Evolutionary conservation across 2,329 filamentous ascomycete genomes (phyloP).

Genomic region (Apiospora kogelbergensis): DNA sequence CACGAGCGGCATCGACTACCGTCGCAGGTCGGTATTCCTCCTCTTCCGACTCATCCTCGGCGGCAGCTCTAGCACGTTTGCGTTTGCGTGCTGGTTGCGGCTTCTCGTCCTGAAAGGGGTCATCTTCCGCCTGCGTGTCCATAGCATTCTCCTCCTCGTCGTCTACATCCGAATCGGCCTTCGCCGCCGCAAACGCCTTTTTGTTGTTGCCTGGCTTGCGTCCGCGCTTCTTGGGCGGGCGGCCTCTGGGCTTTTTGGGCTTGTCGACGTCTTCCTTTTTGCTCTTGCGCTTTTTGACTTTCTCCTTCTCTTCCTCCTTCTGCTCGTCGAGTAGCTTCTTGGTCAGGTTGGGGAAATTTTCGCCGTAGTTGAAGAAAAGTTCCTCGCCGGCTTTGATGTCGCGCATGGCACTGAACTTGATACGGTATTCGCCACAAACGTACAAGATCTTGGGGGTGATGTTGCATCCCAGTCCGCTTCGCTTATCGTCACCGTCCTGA

Average conservation of each 20-base stretch:
- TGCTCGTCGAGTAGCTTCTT: slow-evolving; percentile 50
- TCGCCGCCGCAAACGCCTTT: slow-evolving; percentile 26
- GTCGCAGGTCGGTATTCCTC: slow-evolving; percentile 27
- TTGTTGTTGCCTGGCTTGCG: slow-evolving; percentile 27
- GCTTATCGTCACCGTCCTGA: slow-evolving; percentile 50
- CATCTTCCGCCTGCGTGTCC: slow-evolving; percentile 19
- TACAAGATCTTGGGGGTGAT: slow-evolving; percentile 65
- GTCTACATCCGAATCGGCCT: slow-evolving; percentile 26
- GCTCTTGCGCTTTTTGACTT: slow-evolving; percentile 15
- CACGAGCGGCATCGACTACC: slow-evolving; percentile 18
- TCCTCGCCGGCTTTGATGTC: slow-evolving; percentile 73
- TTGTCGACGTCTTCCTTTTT: slow-evolving; percentile 22
- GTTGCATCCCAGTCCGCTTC: slow-evolving; percentile 54
- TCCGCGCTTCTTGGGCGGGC: slow-evolving; percentile 27
- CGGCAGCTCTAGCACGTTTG: slow-evolving; percentile 21
- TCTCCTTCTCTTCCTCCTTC: slow-evolving; percentile 32
- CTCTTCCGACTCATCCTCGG: slow-evolving; percentile 23
- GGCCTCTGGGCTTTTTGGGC: slow-evolving; percentile 29
- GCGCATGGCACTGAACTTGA: slow-evolving; percentile 68
- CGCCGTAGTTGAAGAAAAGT: slow-evolving; percentile 79
- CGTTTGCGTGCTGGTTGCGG: slow-evolving; percentile 23
- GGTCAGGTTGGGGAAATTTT: slow-evolving; percentile 63
- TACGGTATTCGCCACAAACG: slow-evolving; percentile 74
- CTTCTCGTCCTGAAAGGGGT: slow-evolving; percentile 22
- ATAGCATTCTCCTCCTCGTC: slow-evolving; percentile 24